Percentiles rank a stretch among this genome's conserved stretches.
phyloP scores from a whole-genome alignment of 306 rosid genomes.

The Ceratonia siliqua region DNA sequence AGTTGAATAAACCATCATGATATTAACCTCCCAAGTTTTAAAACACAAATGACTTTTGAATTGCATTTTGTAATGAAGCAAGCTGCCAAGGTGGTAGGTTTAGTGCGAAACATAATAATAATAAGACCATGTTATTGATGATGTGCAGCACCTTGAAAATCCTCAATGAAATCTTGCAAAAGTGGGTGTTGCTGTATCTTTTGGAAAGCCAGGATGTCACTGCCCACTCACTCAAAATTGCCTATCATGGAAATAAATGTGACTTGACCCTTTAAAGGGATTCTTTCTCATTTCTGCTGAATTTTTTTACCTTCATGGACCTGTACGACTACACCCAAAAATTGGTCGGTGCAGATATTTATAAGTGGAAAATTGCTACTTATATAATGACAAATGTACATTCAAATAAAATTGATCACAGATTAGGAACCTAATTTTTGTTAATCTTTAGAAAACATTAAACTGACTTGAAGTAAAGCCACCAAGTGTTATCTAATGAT shows the following conservation, averaged over 20 bases:
- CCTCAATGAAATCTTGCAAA: slow-evolving; percentile 1
- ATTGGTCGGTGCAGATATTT: slow-evolving; percentile 43
- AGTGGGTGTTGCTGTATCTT: slow-evolving; percentile 20
- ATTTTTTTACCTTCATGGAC: slow-evolving; percentile 25
- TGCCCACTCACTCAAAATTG: slow-evolving; percentile 12
- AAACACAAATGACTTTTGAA: not conserved
- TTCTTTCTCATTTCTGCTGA: slow-evolving; percentile 17
- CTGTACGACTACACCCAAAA: slow-evolving; percentile 26
- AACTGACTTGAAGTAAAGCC: too few species aligned
- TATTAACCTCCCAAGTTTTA: not conserved
- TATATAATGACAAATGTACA: not conserved
- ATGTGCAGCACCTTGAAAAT: slow-evolving; percentile 3
- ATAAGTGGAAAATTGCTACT: not conserved
- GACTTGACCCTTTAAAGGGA: slow-evolving; percentile 31
- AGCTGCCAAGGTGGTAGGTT: not conserved
- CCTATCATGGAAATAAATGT: slow-evolving; percentile 10
- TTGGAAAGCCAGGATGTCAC: slow-evolving; percentile 6
- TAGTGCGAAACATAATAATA: not conserved
- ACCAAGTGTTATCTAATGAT: too few species aligned
- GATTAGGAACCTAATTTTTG: too few species aligned
- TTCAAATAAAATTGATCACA: not conserved
- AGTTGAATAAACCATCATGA: not conserved
- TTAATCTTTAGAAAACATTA: too few species aligned
- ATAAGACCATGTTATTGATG: slow-evolving; percentile 22
- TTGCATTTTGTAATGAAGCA: not conserved